Base-by-base conservation (phyloP, 768 basidiomycete genomes). In the Agrocybe pediades region DNA sequence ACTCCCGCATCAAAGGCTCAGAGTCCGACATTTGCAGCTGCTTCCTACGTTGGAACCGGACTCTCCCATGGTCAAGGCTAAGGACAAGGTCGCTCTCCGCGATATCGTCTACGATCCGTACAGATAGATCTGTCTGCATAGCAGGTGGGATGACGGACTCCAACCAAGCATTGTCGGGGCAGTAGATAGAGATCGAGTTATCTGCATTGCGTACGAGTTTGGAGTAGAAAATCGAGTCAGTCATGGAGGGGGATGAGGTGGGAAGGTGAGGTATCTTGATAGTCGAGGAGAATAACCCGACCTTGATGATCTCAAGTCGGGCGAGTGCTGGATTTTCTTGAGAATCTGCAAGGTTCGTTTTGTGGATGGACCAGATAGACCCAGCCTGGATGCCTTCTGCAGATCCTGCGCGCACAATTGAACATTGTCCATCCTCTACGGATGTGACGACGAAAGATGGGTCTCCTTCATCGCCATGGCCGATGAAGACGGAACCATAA, bases 21-120 rank as follows among this genome's bases (percentile, higher is more conserved):
- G 70, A 59, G 30, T 64, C 55, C 9, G 60, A 49, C 0, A 58
- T 59, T 19, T 62, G 57, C 39, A 65, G 33, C 0, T 59, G 33
- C 43, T 67, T 62, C 41, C 65, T 59, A n/a, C 65, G 59, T 33
- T 64, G 55, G n/a, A 70, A 60, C n/a, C 54, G 49, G 15, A 71
- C 61, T 9, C 48, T 49, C 1, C 57, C 58, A 1, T 57, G 57
- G 9, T 57, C 23, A 16, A 66, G 16, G 6, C 51, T 54, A 3
- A 73, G 44, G 17, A 57, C 46, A 5, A 71, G 54, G 15, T 59
- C 44, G 3, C 64, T 67, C 1, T 51, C 24, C 3, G 54, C 41
- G 2, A 51, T 42, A n/a, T 59, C 30, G 26, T 60, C 63, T 13
- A 57, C 60, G 19, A 71, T 36, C 0, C 20, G 39, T 2, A 67